These are phyloP conservation scores for Malus fusca DNA, from an alignment of 306 rosid genomes.

Conservation along the genomic window DNA sequence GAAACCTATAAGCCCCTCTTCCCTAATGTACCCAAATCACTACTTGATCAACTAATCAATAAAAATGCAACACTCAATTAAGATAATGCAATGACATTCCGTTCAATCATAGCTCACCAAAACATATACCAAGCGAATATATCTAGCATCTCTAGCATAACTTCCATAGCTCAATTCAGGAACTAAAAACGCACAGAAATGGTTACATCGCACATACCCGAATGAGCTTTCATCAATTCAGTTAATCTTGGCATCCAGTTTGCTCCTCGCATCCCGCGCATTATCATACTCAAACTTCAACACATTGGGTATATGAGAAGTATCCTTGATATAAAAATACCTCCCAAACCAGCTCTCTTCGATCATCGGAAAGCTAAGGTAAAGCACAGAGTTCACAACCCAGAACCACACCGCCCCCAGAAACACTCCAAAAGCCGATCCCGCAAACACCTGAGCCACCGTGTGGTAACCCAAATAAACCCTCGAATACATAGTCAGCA, in stretches of 20 bases:
- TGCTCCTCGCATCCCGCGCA: conserved; percentile 59
- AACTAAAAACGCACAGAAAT: not conserved
- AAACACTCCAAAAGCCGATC: conserved; percentile 53
- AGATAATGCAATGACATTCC: not conserved
- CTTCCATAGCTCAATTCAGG: not conserved
- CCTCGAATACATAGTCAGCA: conserved; percentile 61
- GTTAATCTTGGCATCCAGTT: conserved; percentile 23
- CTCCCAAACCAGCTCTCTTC: conserved; percentile 81
- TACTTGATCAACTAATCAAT: not conserved
- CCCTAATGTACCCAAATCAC: too few relatives aligned
- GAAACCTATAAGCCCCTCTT: not conserved
- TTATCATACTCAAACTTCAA: conserved; percentile 89
- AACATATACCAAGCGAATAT: not conserved
- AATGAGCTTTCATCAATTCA: conserved; percentile 17
- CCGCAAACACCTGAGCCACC: conserved; percentile 78
- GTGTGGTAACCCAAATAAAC: conserved; percentile 90
- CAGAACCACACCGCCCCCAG: conserved; percentile 79
- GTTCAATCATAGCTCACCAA: not conserved
- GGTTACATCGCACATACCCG: conserved; percentile 6
- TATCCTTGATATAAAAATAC: conserved; percentile 63
- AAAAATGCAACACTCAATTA: not conserved
- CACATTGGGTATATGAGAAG: conserved; percentile 72
- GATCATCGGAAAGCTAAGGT: conserved; percentile 42
- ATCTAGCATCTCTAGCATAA: not conserved
- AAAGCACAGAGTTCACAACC: conserved; percentile 51